Evolutionary conservation across 2,329 filamentous ascomycete species (phyloP).

Genomic region (Cyphellophora europaea): DNA sequence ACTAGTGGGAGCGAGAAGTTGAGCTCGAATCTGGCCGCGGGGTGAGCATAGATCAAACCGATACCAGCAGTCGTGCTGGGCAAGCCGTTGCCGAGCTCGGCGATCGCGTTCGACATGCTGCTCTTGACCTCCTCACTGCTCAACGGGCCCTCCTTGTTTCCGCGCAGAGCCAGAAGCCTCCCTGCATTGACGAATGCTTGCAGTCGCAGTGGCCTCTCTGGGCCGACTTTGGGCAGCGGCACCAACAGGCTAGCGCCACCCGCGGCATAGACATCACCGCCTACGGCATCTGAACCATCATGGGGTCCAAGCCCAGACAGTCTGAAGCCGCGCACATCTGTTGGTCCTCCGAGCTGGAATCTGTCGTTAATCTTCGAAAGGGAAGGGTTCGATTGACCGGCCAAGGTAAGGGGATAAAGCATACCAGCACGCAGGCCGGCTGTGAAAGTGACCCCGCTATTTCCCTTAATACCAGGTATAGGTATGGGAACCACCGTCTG

Average conservation of each 20-base stretch:
- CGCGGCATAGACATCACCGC: conserved; percentile 85
- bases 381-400: conserved; percentile 42
- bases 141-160: conserved; percentile 37
- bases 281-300: conserved; percentile 76
- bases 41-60: conserved; percentile 89
- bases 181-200: conserved; percentile 91
- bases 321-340: conserved; percentile 88
- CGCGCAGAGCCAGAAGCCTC: conserved; percentile 65
- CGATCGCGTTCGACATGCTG: conserved; percentile 49
- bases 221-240: conserved; percentile 71
- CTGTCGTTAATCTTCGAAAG: conserved; percentile 84
- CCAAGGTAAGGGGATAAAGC: conserved; percentile 69
- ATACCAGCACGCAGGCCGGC: conserved; percentile 73
- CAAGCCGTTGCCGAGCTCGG: conserved; percentile 61
- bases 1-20: conserved; percentile 89
- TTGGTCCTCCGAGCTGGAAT: conserved; percentile 89
- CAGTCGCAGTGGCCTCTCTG: conserved; percentile 73
- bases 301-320: conserved; percentile 81
- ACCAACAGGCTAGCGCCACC: conserved; percentile 78
- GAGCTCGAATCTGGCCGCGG: conserved; percentile 84
- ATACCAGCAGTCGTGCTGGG: conserved; percentile 82
- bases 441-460: conserved; percentile 73
- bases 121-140: conserved; percentile 36
- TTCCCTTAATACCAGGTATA: conserved; percentile 57
- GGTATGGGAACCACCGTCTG: conserved; percentile 66